Evolutionary conservation across 306 rosid species (phyloP), one percentile per base, ranked within the genome.

Genomic region (Dicorynia guianensis): DNA sequence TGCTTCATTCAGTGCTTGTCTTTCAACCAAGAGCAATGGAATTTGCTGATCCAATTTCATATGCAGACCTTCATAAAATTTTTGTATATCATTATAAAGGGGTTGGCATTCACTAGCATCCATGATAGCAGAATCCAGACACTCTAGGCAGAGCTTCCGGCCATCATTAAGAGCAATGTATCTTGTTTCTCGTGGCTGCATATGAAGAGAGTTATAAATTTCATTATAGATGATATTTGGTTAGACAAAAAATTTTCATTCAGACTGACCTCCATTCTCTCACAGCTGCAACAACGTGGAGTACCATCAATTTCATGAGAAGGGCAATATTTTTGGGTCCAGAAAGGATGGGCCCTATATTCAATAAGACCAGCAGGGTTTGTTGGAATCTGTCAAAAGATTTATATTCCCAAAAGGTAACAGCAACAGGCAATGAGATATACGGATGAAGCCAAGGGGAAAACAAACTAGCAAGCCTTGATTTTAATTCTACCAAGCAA

Each of bases 331-430:
- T 95, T 93, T 76, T 95, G 99, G 80, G 85, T 80, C 99, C 99
- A 95, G 82, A 92, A 95, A 38, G 99, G 99, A 87, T 95, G 99
- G 78, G 99, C 99, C 97, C 99, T 95, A 89, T 95, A 95, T 92
- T 95, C 99, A 92, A 95, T 92, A 86, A 95, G 99, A 90, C 99
- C 99, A 87, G 91, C 93, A 90, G 76, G 90, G 88, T 95, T 95
- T 86, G 99, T 95, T 84, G 99, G 99, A 92, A 96, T 96, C 98
- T 96, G 98, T 85, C 84, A 87, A 85, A 87, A 88, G 87, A 79
- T 78, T 79, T 81, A 79, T 81, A 85, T 90, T 78, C 71, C 85
- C 76, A 82, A 85, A 78, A 76, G 76, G 73, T 84, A 78, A 84
- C 80, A 79, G 83, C 87, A 83, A 85, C 75, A 54, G 79, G 80